Base-by-base conservation (phyloP, 257 asterid species). In the Gentiana macrophylla region DNA sequence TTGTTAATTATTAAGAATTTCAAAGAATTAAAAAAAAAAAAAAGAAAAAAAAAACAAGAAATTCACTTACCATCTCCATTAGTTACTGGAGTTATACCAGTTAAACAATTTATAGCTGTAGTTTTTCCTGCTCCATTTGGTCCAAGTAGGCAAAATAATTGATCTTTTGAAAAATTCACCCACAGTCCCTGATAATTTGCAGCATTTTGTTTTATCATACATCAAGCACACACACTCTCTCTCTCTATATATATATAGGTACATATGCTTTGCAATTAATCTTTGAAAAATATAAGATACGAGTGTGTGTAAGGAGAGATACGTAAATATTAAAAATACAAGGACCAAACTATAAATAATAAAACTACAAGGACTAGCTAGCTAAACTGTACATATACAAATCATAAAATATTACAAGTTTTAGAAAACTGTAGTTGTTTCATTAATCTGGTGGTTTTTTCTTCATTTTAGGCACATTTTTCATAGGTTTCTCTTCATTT, bases 121-220 rank as follows among this genome's bases (percentile, higher is more conserved):
- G 98, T 90, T 77, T 90, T 90, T 46, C 98, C 98, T 60, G 98
- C 96, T 63, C 96, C 98, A 71, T 90, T 90, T 37, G 95, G 96
- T 65, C 98, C 98, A 63, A 90, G 95, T 66, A 90, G 91, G 76
- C 98, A 90, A 72, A 90, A 86, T 38, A 90, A 72, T 84, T 90
- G 98, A 76, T 86, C 96, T 73, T 80, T 90, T 46, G 95, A 81
- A 62, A 90, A 75, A 71, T 84, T 86, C 65, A 90, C 60, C 98
- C 98, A 90, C 71, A 90, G 61, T 38, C 96, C 96, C 98, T 90
- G 94, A 64, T 70, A 37, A 60, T 53, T 53, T 12, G 51, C 53
- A 59, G 67, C 35, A 35, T 36, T 33, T 32, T 51, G 15, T 12
- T 1, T 41, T 41, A 10, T 41, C 46, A 41, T 0, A 41, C 46